phyloP scores from a whole-genome alignment of 2,329 filamentous ascomycete species.

The Pestalotiopsis sp. region DNA sequence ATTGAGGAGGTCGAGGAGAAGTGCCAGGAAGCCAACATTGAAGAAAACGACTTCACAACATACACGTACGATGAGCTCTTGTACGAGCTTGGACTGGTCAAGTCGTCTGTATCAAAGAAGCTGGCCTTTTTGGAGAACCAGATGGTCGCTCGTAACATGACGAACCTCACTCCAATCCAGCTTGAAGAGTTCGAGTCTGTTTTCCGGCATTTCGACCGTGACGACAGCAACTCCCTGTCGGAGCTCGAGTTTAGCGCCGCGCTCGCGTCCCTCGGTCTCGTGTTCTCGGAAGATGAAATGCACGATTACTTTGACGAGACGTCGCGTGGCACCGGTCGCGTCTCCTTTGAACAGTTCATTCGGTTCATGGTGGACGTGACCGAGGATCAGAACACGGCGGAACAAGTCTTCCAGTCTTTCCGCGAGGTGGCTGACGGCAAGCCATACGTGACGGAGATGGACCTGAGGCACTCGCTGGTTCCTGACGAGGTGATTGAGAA shows the following conservation, averaged over 20 bases:
- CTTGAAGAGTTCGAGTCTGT: slow-evolving; percentile 98
- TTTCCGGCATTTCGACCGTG: slow-evolving; percentile 96
- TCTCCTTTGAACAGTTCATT: slow-evolving; percentile 98
- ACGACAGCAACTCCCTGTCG: slow-evolving; percentile 84
- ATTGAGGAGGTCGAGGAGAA: slow-evolving; percentile 86
- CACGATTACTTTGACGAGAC: slow-evolving; percentile 90
- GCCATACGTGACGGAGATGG: slow-evolving; percentile 97
- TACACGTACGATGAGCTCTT: slow-evolving; percentile 96
- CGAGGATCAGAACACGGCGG: slow-evolving; percentile 97
- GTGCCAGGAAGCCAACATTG: slow-evolving; percentile 95
- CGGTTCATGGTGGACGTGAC: slow-evolving; percentile 99
- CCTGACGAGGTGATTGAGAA: slow-evolving; percentile 97
- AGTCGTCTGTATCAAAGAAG: slow-evolving; percentile 93
- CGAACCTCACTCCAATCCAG: slow-evolving; percentile 96
- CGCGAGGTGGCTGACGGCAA: slow-evolving; percentile 97
- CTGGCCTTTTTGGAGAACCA: slow-evolving; percentile 96
- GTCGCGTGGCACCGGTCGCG: slow-evolving; percentile 75
- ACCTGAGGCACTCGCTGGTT: slow-evolving; percentile 90
- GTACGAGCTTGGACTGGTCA: slow-evolving; percentile 91
- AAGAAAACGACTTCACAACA: slow-evolving; percentile 99
- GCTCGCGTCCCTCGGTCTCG: slow-evolving; percentile 89
- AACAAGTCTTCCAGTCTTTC: slow-evolving; percentile 98
- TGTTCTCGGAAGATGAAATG: slow-evolving; percentile 98
- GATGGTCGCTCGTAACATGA: slow-evolving; percentile 98
- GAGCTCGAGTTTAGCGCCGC: slow-evolving; percentile 97